Conservation (phyloP, 768 basidiomycete genomes). For the Mycena leptocephala region DNA sequence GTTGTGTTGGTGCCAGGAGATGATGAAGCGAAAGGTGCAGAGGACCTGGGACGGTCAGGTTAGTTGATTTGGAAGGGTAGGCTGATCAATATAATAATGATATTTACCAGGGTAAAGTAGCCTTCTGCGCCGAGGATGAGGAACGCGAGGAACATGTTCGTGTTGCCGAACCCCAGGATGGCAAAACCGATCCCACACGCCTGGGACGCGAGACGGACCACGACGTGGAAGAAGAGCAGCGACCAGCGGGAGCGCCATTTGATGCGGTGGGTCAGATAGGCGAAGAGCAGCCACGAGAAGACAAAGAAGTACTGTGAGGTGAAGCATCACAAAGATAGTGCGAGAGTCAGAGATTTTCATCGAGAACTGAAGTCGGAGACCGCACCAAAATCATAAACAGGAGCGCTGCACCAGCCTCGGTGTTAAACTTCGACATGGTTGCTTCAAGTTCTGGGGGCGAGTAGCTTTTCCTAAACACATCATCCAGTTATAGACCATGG, state of each 20-base stretch:
- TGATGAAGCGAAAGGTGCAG: conserved; percentile 21
- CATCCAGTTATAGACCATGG: not conserved
- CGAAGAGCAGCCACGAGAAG: conserved; percentile 14
- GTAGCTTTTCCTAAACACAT: not conserved
- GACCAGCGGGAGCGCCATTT: conserved; percentile 20
- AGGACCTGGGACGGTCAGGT: not conserved
- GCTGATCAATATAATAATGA: too few species aligned
- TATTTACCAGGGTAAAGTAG: conserved; percentile 12
- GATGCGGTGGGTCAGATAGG: conserved; percentile 14
- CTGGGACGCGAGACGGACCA: conserved; percentile 12
- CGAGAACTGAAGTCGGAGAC: not conserved
- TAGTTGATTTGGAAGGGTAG: not conserved
- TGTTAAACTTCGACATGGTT: conserved; percentile 7
- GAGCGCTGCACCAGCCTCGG: conserved; percentile 21
- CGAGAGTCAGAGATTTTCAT: not conserved
- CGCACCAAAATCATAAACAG: conserved; percentile 18
- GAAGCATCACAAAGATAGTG: not conserved
- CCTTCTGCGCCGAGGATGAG: conserved; percentile 17
- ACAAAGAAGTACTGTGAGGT: conserved; percentile 7
- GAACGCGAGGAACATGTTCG: conserved; percentile 14
- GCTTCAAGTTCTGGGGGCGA: not conserved
- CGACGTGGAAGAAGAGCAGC: conserved; percentile 22
- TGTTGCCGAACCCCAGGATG: conserved; percentile 14
- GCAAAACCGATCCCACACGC: conserved; percentile 18
- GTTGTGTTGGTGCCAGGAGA: conserved; percentile 29